Percentiles rank a stretch among this genome's conserved stretches.
Conservation (phyloP, 352 stramenopile species). For the Pythium plurisporium region DNA sequence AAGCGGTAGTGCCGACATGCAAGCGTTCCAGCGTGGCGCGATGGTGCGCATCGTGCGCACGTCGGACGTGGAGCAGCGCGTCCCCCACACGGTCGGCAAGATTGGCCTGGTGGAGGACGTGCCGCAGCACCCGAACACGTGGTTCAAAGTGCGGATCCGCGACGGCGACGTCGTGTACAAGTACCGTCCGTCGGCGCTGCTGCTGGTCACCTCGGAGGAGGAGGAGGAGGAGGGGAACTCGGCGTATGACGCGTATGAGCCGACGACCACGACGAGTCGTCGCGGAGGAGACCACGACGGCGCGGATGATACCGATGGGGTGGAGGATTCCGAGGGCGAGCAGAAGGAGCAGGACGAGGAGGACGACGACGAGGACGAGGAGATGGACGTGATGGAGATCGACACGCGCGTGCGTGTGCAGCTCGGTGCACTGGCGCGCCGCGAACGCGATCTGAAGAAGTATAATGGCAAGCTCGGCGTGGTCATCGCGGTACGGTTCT, state of each 20-base stretch:
- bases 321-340: slow-evolving; percentile 34
- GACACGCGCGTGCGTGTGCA: slow-evolving; percentile 57
- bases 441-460: slow-evolving; percentile 65
- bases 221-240: no score
- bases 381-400: slow-evolving; percentile 36
- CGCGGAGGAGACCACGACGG: no score
- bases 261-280: no score
- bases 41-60: slow-evolving; percentile 71
- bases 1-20: slow-evolving; percentile 33
- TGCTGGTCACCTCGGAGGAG: slow-evolving; percentile 33
- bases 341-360: slow-evolving; percentile 39
- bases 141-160: slow-evolving; percentile 80
- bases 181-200: slow-evolving; percentile 73
- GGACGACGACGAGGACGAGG: slow-evolving; percentile 40
- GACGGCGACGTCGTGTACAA: slow-evolving; percentile 87
- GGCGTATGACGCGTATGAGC: slow-evolving; percentile 22
- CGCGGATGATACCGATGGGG: slow-evolving; percentile 22
- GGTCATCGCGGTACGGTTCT: slow-evolving; percentile 54
- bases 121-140: slow-evolving; percentile 81
- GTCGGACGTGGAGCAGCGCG: slow-evolving; percentile 75
- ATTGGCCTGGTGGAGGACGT: slow-evolving; percentile 78
- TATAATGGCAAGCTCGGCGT: slow-evolving; percentile 63
- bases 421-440: slow-evolving; percentile 34
- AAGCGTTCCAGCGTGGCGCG: slow-evolving; percentile 50
- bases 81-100: slow-evolving; percentile 78